Evolutionary conservation across 345 rosid genomes (phyloP).

Genomic region (Limnanthes douglasii): DNA sequence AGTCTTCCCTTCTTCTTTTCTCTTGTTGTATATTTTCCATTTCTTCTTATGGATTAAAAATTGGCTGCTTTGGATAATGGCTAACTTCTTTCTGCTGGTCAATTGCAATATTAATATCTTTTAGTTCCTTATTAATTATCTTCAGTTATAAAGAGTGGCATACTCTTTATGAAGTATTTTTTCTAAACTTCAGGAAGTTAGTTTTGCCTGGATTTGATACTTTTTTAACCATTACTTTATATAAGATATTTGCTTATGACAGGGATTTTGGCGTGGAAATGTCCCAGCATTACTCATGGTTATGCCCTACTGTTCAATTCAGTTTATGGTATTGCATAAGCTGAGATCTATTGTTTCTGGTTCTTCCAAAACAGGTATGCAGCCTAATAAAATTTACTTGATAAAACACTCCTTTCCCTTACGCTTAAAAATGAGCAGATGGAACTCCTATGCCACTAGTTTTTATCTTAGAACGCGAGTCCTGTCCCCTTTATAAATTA

Average conservation of each 20-base stretch:
- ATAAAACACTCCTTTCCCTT: not conserved
- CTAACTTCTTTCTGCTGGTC: too few species aligned
- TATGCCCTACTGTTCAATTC: conserved; percentile 69
- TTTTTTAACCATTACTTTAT: not conserved
- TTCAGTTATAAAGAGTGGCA: too few species aligned
- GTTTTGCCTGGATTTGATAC: not conserved
- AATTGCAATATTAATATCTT: too few species aligned
- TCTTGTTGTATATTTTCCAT: not conserved
- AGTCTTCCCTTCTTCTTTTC: not conserved
- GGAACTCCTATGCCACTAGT: too few species aligned
- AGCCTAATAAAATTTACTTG: not conserved
- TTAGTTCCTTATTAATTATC: too few species aligned
- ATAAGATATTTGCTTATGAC: conserved; percentile 8
- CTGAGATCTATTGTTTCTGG: conserved; percentile 46
- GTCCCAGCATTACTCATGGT: conserved; percentile 78
- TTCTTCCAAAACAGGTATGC: conserved; percentile 50
- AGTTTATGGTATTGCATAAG: conserved; percentile 51
- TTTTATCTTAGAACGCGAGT: too few species aligned
- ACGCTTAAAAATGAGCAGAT: too few species aligned
- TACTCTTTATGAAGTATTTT: too few species aligned
- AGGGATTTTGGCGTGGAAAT: conserved; percentile 93
- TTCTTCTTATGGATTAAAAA: not conserved
- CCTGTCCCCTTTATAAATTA: too few species aligned
- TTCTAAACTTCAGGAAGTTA: too few species aligned
- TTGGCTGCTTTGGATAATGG: too few species aligned